These are phyloP conservation scores for Pichia sporocuriosa DNA, from an alignment of 805 yeast genomes.

Conservation along the genomic window DNA sequence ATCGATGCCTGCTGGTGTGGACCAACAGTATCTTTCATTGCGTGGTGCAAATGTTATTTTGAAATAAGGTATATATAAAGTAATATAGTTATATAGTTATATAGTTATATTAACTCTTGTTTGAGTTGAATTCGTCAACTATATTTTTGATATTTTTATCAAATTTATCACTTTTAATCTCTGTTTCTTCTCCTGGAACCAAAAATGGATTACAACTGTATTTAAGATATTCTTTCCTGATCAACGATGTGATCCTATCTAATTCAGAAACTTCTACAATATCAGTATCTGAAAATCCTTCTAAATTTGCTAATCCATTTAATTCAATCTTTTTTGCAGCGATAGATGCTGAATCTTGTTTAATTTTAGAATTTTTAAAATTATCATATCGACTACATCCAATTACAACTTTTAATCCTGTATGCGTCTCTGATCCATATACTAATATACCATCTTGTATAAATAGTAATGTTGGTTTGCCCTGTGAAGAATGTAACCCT, in stretches of 20 bases:
- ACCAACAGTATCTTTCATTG: constrained; percentile 83
- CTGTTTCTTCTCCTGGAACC: constrained; percentile 23
- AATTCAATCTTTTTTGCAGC: constrained; percentile 27
- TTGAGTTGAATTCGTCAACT: constrained; percentile 22
- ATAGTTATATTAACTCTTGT: neutral
- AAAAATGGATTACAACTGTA: constrained; percentile 61
- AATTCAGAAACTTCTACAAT: constrained; percentile 14
- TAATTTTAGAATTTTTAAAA: neutral
- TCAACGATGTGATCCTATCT: constrained; percentile 30
- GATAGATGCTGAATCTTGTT: constrained; percentile 10
- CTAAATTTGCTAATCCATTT: constrained; percentile 2
- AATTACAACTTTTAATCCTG: constrained; percentile 59
- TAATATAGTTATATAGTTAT: neutral
- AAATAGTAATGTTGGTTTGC: constrained; percentile 37
- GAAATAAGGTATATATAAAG: too few species aligned
- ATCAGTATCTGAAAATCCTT: constrained; percentile 13
- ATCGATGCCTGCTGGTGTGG: constrained; percentile 82
- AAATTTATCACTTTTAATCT: constrained; percentile 27
- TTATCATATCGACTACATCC: constrained; percentile 38
- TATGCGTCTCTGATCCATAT: constrained; percentile 62
- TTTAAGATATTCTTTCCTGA: constrained; percentile 50
- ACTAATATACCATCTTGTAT: constrained; percentile 62
- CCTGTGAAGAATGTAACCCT: constrained; percentile 21
- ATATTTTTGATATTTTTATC: constrained; percentile 23
- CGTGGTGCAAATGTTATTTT: constrained; percentile 85